Evolutionary conservation across 768 basidiomycete species (phyloP).

Genomic region (Serpula lacrymans): DNA sequence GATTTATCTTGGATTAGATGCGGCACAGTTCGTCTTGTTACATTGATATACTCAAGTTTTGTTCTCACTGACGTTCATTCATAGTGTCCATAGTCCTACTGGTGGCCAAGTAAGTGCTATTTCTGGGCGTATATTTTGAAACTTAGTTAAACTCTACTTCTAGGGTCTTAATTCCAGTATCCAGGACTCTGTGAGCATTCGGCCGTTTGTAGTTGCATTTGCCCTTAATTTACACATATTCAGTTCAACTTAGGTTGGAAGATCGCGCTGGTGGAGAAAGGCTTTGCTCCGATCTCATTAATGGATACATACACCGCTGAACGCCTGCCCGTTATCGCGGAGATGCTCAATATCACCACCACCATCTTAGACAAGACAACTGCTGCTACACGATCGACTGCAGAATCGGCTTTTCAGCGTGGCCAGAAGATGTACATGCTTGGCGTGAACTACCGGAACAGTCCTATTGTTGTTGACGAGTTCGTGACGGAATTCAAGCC

Average conservation of each 20-base stretch:
- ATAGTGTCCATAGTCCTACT: conserved; percentile 19
- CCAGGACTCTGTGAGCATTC: conserved; percentile 22
- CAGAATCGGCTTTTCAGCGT: neutral
- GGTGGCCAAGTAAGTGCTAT: too few species aligned
- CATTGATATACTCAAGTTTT: neutral
- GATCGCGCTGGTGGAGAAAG: conserved; percentile 13
- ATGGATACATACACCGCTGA: conserved; percentile 14
- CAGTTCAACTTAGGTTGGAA: conserved; percentile 18
- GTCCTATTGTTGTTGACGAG: conserved; percentile 15
- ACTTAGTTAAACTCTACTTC: neutral
- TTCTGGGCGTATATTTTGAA: neutral
- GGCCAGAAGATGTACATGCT: conserved; percentile 4
- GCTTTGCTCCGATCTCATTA: conserved; percentile 7
- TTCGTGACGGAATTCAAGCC: conserved; percentile 4
- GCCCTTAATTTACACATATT: neutral
- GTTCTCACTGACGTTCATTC: neutral
- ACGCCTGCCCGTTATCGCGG: conserved; percentile 15
- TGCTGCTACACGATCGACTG: neutral
- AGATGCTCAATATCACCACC: conserved; percentile 15
- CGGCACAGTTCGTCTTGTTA: conserved; percentile 15
- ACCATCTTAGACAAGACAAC: neutral
- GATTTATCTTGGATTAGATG: conserved; percentile 11
- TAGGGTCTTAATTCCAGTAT: conserved; percentile 21
- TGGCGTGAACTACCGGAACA: conserved; percentile 19
- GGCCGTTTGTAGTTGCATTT: neutral